phyloP scores from a whole-genome alignment of 2,329 filamentous ascomycete genomes.

The Aspergillus ustus region DNA sequence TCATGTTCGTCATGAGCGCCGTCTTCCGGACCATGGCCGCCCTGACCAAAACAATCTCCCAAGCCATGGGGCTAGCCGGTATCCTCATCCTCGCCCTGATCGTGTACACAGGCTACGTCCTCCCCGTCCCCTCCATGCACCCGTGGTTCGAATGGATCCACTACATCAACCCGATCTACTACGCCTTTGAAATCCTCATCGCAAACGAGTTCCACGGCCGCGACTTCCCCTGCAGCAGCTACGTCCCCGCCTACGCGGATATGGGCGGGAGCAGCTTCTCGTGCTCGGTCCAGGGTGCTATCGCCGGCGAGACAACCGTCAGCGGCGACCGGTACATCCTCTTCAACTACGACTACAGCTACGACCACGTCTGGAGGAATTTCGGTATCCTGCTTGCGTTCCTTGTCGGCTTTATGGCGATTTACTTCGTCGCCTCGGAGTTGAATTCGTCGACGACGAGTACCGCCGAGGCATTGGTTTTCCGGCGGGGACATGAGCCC shows the following conservation, averaged over 20 bases:
- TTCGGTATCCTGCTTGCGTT: slow-evolving; percentile 63
- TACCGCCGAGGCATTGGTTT: slow-evolving; percentile 56
- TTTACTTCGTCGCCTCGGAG: slow-evolving; percentile 57
- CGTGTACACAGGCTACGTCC: slow-evolving; percentile 53
- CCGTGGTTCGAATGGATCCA: slow-evolving; percentile 80
- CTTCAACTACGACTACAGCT: slow-evolving; percentile 58
- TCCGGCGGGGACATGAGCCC: slow-evolving; percentile 11
- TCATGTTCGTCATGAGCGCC: slow-evolving; percentile 79
- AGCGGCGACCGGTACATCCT: slow-evolving; percentile 63
- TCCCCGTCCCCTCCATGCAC: slow-evolving; percentile 60
- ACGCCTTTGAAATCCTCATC: slow-evolving; percentile 78
- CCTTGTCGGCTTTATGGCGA: slow-evolving; percentile 52
- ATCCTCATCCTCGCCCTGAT: slow-evolving; percentile 48
- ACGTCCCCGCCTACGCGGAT: slow-evolving; percentile 47
- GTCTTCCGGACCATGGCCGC: slow-evolving; percentile 80
- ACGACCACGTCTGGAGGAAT: slow-evolving; percentile 69
- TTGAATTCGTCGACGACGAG: slow-evolving; percentile 66
- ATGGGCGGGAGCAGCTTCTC: slow-evolving; percentile 47
- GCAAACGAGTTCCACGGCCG: slow-evolving; percentile 76
- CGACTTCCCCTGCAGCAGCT: slow-evolving; percentile 60
- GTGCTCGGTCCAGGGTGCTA: slow-evolving; percentile 57
- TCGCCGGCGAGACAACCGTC: slow-evolving; percentile 62
- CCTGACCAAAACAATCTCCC: slow-evolving; percentile 67
- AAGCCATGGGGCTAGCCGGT: slow-evolving; percentile 60
- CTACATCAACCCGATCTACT: slow-evolving; percentile 75